Conservation (phyloP, 2,329 filamentous ascomycete genomes). For the Microdochium trichocladiopsis region DNA sequence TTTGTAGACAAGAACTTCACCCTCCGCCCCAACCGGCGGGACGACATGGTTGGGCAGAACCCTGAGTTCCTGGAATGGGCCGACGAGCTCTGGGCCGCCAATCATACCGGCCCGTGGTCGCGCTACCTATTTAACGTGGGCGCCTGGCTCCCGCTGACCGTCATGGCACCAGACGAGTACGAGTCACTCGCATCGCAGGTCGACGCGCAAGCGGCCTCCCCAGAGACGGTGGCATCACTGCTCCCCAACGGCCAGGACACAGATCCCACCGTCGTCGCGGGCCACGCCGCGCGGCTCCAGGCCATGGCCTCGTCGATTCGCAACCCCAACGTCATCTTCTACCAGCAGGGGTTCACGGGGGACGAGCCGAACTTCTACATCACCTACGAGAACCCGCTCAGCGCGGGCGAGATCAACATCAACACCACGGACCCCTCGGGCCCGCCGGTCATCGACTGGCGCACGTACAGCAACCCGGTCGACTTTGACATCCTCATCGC, state of each 20-base stretch:
- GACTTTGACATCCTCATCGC: constrained; percentile 26
- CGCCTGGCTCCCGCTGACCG: constrained; percentile 21
- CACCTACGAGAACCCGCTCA: constrained; percentile 28
- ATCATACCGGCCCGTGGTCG: constrained; percentile 21
- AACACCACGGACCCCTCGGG: constrained; percentile 23
- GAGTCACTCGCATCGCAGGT: constrained; percentile 16
- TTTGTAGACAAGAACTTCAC: background rate
- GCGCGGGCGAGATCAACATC: constrained; percentile 29
- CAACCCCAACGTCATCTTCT: constrained; percentile 11
- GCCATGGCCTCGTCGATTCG: constrained; percentile 8
- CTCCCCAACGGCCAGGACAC: constrained; percentile 7
- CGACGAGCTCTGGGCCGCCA: constrained; percentile 1
- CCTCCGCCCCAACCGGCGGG: constrained; percentile 1
- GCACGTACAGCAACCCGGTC: constrained; percentile 27
- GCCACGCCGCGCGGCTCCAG: constrained; percentile 26
- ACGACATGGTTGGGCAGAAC: constrained; percentile 1
- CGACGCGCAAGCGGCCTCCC: constrained; percentile 10
- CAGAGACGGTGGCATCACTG: background rate
- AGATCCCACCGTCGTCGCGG: constrained; percentile 25
- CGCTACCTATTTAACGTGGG: background rate
- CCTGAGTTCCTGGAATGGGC: constrained; percentile 1
- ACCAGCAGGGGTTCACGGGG: background rate
- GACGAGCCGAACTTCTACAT: constrained; percentile 6
- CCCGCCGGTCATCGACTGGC: constrained; percentile 29
- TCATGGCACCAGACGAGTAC: constrained; percentile 20